Evolutionary conservation across 2,329 filamentous ascomycete species (phyloP).

Genomic region (Fusarium clavum): DNA sequence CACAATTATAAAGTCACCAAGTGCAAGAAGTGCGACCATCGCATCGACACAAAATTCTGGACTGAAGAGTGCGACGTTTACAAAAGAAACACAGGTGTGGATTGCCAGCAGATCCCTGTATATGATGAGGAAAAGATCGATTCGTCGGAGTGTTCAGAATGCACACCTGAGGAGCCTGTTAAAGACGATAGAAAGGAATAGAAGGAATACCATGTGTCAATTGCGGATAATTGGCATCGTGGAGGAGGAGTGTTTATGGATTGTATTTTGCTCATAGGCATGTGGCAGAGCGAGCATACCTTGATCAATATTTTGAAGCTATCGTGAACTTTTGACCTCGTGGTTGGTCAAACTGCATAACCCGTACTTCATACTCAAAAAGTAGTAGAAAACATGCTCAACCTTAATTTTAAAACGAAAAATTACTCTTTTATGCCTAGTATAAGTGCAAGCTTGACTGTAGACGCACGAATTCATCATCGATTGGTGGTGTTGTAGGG

Average conservation of each 20-base stretch:
- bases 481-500: constrained; percentile 9
- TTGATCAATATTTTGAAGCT: neutral
- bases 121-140: neutral
- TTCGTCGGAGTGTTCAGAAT: neutral
- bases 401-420: accelerated
- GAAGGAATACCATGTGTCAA: accelerated
- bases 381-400: neutral
- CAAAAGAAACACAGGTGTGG: neutral
- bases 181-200: neutral
- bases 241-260: accelerated
- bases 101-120: neutral
- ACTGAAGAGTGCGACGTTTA: neutral
- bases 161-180: neutral
- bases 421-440: accelerated
- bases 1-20: neutral
- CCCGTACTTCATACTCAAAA: neutral
- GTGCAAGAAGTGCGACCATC: constrained; percentile 7
- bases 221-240: neutral
- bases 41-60: neutral
- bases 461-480: neutral
- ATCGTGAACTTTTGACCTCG: neutral
- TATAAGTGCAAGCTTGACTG: neutral
- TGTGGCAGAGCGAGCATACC: accelerated
- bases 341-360: accelerated
- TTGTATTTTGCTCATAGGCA: neutral